Conservation (phyloP, 805 yeast genomes). For the Nakazawaea wyomingensis region DNA sequence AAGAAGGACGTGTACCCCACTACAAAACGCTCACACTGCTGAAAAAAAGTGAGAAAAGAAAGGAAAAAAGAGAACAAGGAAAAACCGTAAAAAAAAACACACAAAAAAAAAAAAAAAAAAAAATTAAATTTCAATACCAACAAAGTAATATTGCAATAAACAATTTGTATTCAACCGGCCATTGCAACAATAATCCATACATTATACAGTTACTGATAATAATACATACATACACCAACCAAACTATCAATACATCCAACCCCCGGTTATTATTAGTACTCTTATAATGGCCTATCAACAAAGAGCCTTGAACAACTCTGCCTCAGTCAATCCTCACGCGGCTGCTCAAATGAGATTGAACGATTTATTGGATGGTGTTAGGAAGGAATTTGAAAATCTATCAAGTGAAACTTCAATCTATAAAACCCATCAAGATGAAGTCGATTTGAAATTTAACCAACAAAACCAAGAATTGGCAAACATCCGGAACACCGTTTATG, state of each 20-base stretch:
- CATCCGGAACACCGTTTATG: constrained; percentile 89
- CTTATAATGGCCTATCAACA: constrained; percentile 12
- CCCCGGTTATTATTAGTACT: background rate
- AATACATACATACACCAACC: background rate
- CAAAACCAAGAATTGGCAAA: constrained; percentile 92
- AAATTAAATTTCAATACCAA: background rate
- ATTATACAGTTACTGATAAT: too few relatives aligned
- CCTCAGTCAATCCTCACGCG: constrained; percentile 10
- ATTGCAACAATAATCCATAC: too few relatives aligned
- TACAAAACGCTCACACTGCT: too few relatives aligned
- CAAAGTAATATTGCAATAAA: background rate
- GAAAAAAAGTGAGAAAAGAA: too few relatives aligned
- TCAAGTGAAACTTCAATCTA: constrained; percentile 80
- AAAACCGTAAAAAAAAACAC: background rate
- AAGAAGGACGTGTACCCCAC: too few relatives aligned
- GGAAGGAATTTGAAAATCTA: constrained; percentile 83
- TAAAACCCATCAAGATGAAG: constrained; percentile 88
- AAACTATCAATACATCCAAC: background rate
- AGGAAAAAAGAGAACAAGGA: background rate
- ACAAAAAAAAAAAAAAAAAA: background rate
- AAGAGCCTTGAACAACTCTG: constrained; percentile 9
- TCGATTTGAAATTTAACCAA: constrained; percentile 83
- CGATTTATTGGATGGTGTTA: constrained; percentile 87
- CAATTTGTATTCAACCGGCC: background rate
- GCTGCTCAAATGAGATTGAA: constrained; percentile 36